Evolutionary conservation across 176 grass and related monocot species (phyloP).

Genomic region (Hyparrhenia diplandra): DNA sequence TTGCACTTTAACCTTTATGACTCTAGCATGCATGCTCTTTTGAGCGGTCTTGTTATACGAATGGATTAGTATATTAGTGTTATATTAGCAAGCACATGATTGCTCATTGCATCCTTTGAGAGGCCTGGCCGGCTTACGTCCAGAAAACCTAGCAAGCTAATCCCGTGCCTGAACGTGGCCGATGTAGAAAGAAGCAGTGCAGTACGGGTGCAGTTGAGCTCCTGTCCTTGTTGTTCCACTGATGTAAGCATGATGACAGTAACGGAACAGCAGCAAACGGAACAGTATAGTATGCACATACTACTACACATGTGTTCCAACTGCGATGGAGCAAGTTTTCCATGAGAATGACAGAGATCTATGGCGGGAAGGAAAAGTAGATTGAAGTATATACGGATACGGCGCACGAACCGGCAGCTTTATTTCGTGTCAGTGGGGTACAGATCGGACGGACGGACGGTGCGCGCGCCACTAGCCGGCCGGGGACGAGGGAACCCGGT

Average conservation of each 20-base stretch:
- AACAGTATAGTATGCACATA: too few relatives aligned
- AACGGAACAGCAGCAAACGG: neutral
- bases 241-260: conserved; percentile 28
- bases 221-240: neutral
- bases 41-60: neutral
- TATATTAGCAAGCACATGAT: neutral
- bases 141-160: neutral
- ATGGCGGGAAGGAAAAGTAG: too few relatives aligned
- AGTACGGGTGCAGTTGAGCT: neutral
- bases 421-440: neutral
- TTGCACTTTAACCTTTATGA: neutral
- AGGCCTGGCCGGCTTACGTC: neutral
- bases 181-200: too few relatives aligned
- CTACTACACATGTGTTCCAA: too few relatives aligned
- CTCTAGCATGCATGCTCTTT: neutral
- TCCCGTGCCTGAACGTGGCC: too few relatives aligned
- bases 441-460: conserved; percentile 20
- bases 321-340: too few relatives aligned
- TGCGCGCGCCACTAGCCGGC: neutral
- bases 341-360: too few relatives aligned
- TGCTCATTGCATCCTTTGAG: neutral
- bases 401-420: neutral
- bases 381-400: too few relatives aligned
- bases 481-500: neutral
- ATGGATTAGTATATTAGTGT: neutral